A percentile compares a stretch with the other conserved stretches of the same genome.
Evolutionary conservation across 1,139 yeast genomes (phyloP).

Genomic region (Lodderomyces oxycetoniae): DNA sequence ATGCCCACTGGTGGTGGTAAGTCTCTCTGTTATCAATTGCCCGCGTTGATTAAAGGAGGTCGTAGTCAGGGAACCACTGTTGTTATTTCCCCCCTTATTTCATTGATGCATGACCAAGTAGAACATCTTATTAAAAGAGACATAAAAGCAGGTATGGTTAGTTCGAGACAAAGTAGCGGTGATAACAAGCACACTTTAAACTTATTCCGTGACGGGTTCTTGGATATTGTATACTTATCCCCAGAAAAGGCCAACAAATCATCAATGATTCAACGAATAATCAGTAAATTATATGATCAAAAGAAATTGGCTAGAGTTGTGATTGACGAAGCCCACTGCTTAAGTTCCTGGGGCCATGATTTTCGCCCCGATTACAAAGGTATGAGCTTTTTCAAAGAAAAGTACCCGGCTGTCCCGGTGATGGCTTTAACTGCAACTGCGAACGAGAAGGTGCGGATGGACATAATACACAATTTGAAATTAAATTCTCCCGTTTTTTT

Average conservation of each 20-base stretch:
- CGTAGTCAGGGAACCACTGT: conserved; percentile 78
- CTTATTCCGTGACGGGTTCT: conserved; percentile 56
- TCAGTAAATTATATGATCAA: conserved; percentile 51
- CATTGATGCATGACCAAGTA: conserved; percentile 97
- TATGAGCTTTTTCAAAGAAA: conserved; percentile 63
- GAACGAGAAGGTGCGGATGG: conserved; percentile 82
- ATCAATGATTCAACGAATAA: conserved; percentile 59
- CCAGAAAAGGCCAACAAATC: conserved; percentile 94
- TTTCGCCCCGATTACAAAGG: conserved; percentile 94
- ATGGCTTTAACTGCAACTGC: conserved; percentile 99
- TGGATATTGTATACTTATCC: conserved; percentile 80
- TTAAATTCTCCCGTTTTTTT: conserved; percentile 52
- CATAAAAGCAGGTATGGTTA: conserved; percentile 83
- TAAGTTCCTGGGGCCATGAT: conserved; percentile 99
- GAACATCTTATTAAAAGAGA: conserved; percentile 64
- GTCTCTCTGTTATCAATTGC: conserved; percentile 91
- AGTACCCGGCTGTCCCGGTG: conserved; percentile 77
- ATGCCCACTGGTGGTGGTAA: conserved; percentile 99
- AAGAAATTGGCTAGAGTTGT: conserved; percentile 75
- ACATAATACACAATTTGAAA: conserved; percentile 70
- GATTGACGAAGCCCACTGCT: conserved; percentile 98
- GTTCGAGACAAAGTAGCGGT: conserved; percentile 63
- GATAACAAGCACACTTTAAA: conserved; percentile 64
- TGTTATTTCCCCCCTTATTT: conserved; percentile 90
- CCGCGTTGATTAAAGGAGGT: conserved; percentile 78